Evolutionary conservation across 257 asterid genomes (phyloP).

Genomic region (Henckelia pumila): DNA sequence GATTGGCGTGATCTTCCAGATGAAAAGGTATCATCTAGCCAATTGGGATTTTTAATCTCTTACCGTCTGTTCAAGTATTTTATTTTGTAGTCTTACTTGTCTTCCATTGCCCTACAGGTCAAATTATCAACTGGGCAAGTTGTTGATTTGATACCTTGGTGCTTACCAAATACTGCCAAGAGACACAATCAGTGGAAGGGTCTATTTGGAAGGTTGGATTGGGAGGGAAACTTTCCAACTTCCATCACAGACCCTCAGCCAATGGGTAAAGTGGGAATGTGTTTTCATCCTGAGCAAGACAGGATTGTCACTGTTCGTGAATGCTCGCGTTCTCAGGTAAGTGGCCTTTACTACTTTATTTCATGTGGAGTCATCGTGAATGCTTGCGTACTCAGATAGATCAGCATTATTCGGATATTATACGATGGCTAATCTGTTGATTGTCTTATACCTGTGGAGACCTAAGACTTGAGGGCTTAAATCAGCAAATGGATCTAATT

Average conservation of each 20-base stretch:
- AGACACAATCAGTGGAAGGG: constrained; percentile 99
- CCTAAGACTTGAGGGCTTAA: background rate
- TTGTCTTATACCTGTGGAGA: background rate
- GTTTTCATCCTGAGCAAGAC: constrained; percentile 95
- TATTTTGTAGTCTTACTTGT: constrained; percentile 3
- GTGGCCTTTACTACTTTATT: too few relatives aligned
- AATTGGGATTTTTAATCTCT: constrained; percentile 13
- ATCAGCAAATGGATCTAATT: background rate
- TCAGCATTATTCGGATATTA: background rate
- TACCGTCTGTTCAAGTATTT: background rate
- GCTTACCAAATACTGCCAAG: constrained; percentile 93
- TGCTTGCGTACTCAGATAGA: background rate
- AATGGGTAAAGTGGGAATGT: constrained; percentile 98
- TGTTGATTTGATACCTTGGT: constrained; percentile 95
- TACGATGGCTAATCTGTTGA: background rate
- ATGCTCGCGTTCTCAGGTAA: constrained; percentile 96
- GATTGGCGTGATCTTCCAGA: constrained; percentile 98
- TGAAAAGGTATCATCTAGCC: constrained; percentile 57
- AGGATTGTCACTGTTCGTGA: constrained; percentile 95
- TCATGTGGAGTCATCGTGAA: background rate
- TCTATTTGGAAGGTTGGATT: constrained; percentile 82
- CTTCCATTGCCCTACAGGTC: constrained; percentile 43
- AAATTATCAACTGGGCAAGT: constrained; percentile 74
- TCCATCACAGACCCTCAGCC: constrained; percentile 95
- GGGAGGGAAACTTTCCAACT: constrained; percentile 97